Evolutionary conservation across 257 asterid genomes (phyloP).

Genomic region (Scutellaria barbata): DNA sequence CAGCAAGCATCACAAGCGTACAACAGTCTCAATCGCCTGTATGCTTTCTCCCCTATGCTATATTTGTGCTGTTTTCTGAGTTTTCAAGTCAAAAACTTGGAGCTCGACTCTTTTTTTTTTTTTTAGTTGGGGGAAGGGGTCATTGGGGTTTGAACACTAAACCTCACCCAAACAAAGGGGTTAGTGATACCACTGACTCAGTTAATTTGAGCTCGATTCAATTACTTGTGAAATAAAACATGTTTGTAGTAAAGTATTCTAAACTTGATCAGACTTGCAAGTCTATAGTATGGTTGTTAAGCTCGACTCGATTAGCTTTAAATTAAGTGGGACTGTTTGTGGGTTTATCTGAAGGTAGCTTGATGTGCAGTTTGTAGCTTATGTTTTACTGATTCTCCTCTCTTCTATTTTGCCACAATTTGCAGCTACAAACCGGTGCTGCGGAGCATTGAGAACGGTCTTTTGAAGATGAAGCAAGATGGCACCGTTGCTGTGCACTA

Average conservation of each 20-base stretch:
- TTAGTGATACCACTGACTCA: too few relatives aligned
- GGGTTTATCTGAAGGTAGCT: too few relatives aligned
- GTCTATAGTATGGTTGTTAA: background rate
- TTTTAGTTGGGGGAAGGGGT: background rate
- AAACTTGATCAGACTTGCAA: background rate
- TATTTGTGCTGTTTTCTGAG: background rate
- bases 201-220: too few relatives aligned
- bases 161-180: too few relatives aligned
- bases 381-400: background rate
- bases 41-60: constrained; percentile 38
- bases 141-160: background rate
- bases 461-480: constrained; percentile 80
- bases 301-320: background rate
- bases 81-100: background rate
- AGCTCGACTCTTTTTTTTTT: background rate
- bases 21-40: constrained; percentile 79
- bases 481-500: constrained; percentile 54
- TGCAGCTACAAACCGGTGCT: constrained; percentile 83
- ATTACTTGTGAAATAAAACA: too few relatives aligned
- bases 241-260: too few relatives aligned
- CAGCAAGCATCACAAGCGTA: constrained; percentile 82
- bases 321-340: too few relatives aligned
- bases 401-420: background rate
- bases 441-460: constrained; percentile 77
- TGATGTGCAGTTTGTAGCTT: background rate